Conservation (phyloP, 345 rosid species). For the Citrus inodora region DNA sequence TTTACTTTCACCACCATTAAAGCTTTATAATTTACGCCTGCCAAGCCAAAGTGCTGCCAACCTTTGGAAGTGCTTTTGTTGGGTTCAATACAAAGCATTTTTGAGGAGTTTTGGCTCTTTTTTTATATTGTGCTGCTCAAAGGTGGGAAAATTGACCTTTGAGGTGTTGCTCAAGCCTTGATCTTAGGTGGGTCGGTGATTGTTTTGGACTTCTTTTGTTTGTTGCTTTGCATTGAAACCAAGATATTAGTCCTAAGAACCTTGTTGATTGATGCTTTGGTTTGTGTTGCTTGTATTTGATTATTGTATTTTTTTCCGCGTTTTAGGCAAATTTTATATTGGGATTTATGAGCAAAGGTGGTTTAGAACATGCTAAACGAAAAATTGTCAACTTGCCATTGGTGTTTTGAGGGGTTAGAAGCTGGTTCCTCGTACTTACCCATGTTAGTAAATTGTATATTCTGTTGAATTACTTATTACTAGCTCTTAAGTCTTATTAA, state of each 20-base stretch:
- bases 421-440: conserved; percentile 46
- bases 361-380: conserved; percentile 17
- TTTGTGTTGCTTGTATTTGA: conserved; percentile 27
- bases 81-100: conserved; percentile 33
- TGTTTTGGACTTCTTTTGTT: conserved; percentile 18
- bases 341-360: conserved; percentile 25
- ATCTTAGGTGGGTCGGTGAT: conserved; percentile 57
- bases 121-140: conserved; percentile 18
- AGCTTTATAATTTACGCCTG: conserved; percentile 10
- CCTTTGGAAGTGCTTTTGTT: conserved; percentile 3
- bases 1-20: conserved; percentile 56
- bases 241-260: conserved; percentile 34
- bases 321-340: conserved; percentile 27
- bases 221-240: conserved; percentile 58
- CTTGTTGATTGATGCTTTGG: conserved; percentile 18
- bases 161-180: conserved; percentile 24
- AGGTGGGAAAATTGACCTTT: conserved; percentile 22
- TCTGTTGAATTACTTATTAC: background rate
- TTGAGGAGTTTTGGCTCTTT: conserved; percentile 20
- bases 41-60: background rate
- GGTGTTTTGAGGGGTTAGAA: conserved; percentile 18
- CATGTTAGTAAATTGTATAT: conserved; percentile 20
- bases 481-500: conserved; percentile 9
- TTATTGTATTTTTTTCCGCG: conserved; percentile 34
- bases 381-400: conserved; percentile 18